These are phyloP conservation scores for Polyplosphaeria fusca DNA, from an alignment of 495 filamentous ascomycete genomes.

Conservation along the genomic window DNA sequence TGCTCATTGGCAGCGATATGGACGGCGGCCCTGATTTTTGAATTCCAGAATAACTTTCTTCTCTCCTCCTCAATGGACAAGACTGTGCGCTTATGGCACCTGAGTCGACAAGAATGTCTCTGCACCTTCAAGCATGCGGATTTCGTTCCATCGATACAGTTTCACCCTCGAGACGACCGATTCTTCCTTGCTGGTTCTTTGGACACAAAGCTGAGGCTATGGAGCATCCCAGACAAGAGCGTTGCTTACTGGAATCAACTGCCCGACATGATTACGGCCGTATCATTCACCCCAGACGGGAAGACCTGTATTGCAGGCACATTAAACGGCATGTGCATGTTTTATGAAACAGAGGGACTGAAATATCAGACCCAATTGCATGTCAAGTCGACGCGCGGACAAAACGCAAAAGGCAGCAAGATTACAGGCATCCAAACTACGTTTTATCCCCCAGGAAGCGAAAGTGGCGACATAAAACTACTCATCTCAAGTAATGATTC, in stretches of 20 bases:
- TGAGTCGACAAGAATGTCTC: slow-evolving; percentile 78
- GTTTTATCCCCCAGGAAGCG: slow-evolving; percentile 55
- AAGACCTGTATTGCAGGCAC: slow-evolving; percentile 86
- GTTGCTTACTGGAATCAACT: slow-evolving; percentile 83
- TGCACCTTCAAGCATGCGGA: slow-evolving; percentile 97
- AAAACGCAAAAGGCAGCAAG: slow-evolving; percentile 94
- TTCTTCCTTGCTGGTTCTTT: slow-evolving; percentile 95
- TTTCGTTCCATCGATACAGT: slow-evolving; percentile 90
- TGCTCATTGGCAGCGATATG: no score
- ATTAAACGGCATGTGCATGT: slow-evolving; percentile 78
- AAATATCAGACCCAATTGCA: slow-evolving; percentile 81
- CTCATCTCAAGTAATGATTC: slow-evolving; percentile 95
- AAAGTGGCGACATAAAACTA: slow-evolving; percentile 74
- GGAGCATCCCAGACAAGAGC: slow-evolving; percentile 96
- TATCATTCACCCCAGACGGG: slow-evolving; percentile 90
- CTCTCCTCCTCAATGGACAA: slow-evolving; percentile 98
- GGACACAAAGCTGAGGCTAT: slow-evolving; percentile 86
- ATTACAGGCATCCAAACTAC: slow-evolving; percentile 92
- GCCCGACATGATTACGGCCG: slow-evolving; percentile 88
- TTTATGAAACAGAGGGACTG: slow-evolving; percentile 93
- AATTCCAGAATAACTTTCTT: slow-evolving; percentile 91
- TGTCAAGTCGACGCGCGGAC: slow-evolving; percentile 82
- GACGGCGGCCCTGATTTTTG: no score
- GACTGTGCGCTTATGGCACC: slow-evolving; percentile 93
- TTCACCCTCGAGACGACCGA: slow-evolving; percentile 91